Base-by-base conservation (phyloP, 2,329 filamentous ascomycete species). In the Reticulascus tulasneorum region DNA sequence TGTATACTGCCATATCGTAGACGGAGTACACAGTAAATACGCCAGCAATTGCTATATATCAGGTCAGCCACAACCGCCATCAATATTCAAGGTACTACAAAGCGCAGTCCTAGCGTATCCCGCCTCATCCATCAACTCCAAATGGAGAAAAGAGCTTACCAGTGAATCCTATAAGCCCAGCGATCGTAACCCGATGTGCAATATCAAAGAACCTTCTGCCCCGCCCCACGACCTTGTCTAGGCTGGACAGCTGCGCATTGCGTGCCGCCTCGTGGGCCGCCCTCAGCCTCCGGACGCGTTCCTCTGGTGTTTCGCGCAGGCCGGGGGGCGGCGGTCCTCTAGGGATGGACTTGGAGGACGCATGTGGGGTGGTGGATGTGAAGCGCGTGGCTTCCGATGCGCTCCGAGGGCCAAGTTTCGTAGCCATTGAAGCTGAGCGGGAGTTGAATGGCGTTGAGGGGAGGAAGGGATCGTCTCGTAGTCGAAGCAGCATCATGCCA, bases 321-420 rank as follows among this genome's bases (percentile, higher is more conserved):
- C 64, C 54, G 49, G 47, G 54, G 29, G 33, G 25, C 38, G 34
- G 13, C 36, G 33, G 10, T 39, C 38, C 19, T 20, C 29, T 46
- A 52, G 19, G 63, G 58, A 53, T 53, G 26, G 71, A 60, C 57
- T 84, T 85, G 48, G 79, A 77, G 47, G 74, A 73, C 50, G 84
- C 85, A 63, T 88, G 84, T 34, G 66, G 65, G 40, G 66, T 64
- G 39, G 64, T 67, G 37, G 65, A 67, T 23, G 65, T 69, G 57
- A 69, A 93, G 56, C 85, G 82, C 52, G 86, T 93, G 48, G 86
- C 86, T 59, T 90, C 86, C 51, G 77, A 78, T 58, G 85, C 81
- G 64, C 79, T 86, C 56, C 84, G 82, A 42, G 83, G 73, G 47
- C 66, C 67, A 28, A 68, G 60, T 48, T 60, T 58, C 22, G 62